Evolutionary conservation across 805 yeast species (phyloP), one percentile per base, ranked within the genome.

Genomic region (Schwanniomyces yamadae): DNA sequence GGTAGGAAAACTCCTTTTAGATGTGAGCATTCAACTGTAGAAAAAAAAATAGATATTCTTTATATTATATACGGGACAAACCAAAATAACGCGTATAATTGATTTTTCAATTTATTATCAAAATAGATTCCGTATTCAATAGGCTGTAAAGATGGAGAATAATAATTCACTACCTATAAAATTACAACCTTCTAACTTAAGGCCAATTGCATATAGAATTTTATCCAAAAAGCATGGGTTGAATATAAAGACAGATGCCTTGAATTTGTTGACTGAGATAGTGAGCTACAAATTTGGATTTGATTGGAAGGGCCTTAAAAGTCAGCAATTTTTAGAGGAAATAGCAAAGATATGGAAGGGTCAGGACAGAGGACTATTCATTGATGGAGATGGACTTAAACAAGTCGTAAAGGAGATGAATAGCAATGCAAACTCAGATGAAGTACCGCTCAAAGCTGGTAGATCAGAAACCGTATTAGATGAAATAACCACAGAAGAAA

Each of bases 201-300:
- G 99, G 29, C 99, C 99, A 1, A 64, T 91, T 32, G 97, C 97
- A 0, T 93, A 90, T 57, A 69, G 99, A 26, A 77, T 91, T 1
- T 60, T 93, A 6, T 86, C 98, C 4, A 91, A 89, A 60, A 93
- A 91, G 54, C 91, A 88, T 55, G 96, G 97, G 0, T 73, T 93
- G 19, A 89, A 89, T 57, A 76, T 93, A 44, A 88, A 91, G 51
- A 81, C 96, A 0, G 82, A 84, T 44, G 98, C 96, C 0, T 66
- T 93, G 11, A 75, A 71, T 28, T 73, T 75, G 1, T 63, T 93
- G 21, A 85, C 96, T 1, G 80, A 78, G n/a, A 74, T 78, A 35
- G 69, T 93, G 17, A 93, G 97, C 2, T 70, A 69, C 27, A 73
- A 73, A 28, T 90, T 81, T 59, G 98, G 98, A 8, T 76, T 75